phyloP scores from a whole-genome alignment of 768 basidiomycete genomes.

The Exsudoporus frostii region DNA sequence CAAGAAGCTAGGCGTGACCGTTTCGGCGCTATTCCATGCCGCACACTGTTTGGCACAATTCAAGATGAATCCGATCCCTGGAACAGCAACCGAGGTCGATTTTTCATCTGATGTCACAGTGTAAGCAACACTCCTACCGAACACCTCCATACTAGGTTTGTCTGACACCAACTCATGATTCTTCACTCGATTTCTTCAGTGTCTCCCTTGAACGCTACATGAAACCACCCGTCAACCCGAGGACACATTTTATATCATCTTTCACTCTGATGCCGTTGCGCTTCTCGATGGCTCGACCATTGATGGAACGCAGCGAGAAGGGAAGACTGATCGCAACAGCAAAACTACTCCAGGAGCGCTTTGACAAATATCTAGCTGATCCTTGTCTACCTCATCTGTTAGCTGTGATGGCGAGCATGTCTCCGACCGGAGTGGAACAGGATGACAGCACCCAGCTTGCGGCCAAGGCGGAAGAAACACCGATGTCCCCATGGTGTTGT shows the following conservation, averaged over 20 bases:
- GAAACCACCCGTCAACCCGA: conserved; percentile 16
- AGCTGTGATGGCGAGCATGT: not conserved
- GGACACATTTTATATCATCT: conserved; percentile 18
- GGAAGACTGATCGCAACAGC: conserved; percentile 13
- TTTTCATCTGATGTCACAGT: conserved; percentile 7
- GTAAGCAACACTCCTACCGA: conserved; percentile 2
- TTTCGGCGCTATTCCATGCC: conserved; percentile 20
- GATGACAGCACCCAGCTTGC: not conserved
- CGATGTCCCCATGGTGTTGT: not conserved
- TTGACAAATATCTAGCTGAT: conserved; percentile 9
- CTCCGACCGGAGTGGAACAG: not conserved
- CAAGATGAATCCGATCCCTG: conserved; percentile 20
- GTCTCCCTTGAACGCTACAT: conserved; percentile 18
- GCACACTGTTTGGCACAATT: conserved; percentile 21
- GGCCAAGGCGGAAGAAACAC: not conserved
- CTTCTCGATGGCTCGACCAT: conserved; percentile 13
- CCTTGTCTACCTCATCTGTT: conserved; percentile 16
- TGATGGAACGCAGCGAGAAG: conserved; percentile 8
- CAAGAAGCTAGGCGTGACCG: conserved; percentile 9
- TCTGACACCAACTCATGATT: not conserved
- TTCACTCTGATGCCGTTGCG: conserved; percentile 12
- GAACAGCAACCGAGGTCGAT: conserved; percentile 10
- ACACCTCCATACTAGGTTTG: too few species aligned
- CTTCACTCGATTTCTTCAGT: not conserved
- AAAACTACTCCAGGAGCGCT: conserved; percentile 8